These are phyloP conservation scores for Sisymbrium irio DNA, from an alignment of 345 rosid genomes.

Conservation along the genomic window DNA sequence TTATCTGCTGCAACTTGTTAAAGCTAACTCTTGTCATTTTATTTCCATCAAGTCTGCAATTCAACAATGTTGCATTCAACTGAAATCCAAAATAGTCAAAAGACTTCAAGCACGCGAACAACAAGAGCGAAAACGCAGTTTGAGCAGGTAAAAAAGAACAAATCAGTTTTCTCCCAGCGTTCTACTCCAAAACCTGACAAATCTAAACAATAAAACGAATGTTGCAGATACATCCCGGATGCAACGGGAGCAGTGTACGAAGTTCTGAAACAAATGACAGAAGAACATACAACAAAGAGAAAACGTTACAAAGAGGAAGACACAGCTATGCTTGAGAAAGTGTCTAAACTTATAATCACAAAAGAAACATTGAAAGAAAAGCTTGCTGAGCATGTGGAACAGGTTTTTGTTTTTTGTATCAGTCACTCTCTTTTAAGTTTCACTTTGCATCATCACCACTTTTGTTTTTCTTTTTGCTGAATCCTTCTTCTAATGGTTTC, in stretches of 20 bases:
- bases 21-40: conserved; percentile 17
- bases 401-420: conserved; percentile 44
- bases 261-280: conserved; percentile 71
- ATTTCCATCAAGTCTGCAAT: conserved; percentile 63
- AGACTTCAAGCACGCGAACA: conserved; percentile 89
- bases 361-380: conserved; percentile 66
- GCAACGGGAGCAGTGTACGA: conserved; percentile 75
- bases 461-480: background rate
- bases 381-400: conserved; percentile 80
- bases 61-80: conserved; percentile 95
- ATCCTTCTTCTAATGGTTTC: conserved; percentile 32
- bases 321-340: conserved; percentile 52
- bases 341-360: conserved; percentile 58
- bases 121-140: conserved; percentile 84
- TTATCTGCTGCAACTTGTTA: background rate
- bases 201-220: background rate
- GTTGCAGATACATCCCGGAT: conserved; percentile 79
- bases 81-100: conserved; percentile 79
- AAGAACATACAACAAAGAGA: conserved; percentile 52
- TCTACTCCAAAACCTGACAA: background rate
- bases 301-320: conserved; percentile 53
- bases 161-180: background rate
- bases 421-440: background rate
- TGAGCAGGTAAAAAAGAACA: conserved; percentile 59
- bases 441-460: background rate